These are phyloP conservation scores for Mallotus repandus DNA, from an alignment of 441 rosid genomes.

Conservation along the genomic window DNA sequence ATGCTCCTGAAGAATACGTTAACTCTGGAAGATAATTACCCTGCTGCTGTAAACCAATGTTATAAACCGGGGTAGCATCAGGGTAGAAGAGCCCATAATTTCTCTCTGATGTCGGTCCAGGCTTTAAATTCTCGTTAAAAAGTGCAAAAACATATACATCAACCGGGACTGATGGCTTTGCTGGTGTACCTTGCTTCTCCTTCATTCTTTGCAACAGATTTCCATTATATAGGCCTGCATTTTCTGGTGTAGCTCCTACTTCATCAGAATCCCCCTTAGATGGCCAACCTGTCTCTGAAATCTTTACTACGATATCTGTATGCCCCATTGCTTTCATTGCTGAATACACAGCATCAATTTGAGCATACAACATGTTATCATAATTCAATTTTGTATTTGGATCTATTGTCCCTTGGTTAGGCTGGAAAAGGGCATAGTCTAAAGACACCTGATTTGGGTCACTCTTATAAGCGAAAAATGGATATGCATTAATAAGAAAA, in stretches of 20 bases:
- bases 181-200: slow-evolving; percentile 63
- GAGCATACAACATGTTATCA: slow-evolving; percentile 89
- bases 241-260: slow-evolving; percentile 60
- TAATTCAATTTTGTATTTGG: slow-evolving; percentile 60
- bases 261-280: slow-evolving; percentile 71
- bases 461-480: slow-evolving; percentile 71
- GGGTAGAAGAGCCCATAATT: slow-evolving; percentile 81
- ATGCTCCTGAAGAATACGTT: slow-evolving; percentile 31
- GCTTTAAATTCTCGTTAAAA: slow-evolving; percentile 75
- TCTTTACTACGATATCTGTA: slow-evolving; percentile 46
- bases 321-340: slow-evolving; percentile 73
- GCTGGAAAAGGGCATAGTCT: slow-evolving; percentile 70
- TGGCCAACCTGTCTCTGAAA: slow-evolving; percentile 95
- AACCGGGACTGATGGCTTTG: slow-evolving; percentile 59
- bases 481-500: slow-evolving; percentile 78
- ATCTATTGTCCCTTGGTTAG: slow-evolving; percentile 60
- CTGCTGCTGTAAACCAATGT: slow-evolving; percentile 48
- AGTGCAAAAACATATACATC: slow-evolving; percentile 72
- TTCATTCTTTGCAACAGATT: slow-evolving; percentile 55
- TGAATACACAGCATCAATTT: slow-evolving; percentile 71
- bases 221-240: slow-evolving; percentile 64
- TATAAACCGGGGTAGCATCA: slow-evolving; percentile 69
- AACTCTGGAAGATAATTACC: slow-evolving; percentile 60
- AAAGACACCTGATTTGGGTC: slow-evolving; percentile 48
- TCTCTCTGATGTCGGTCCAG: slow-evolving; percentile 79